These are phyloP conservation scores for Rhinocladiella similis DNA, from an alignment of 2,329 filamentous ascomycete genomes.

Conservation along the genomic window DNA sequence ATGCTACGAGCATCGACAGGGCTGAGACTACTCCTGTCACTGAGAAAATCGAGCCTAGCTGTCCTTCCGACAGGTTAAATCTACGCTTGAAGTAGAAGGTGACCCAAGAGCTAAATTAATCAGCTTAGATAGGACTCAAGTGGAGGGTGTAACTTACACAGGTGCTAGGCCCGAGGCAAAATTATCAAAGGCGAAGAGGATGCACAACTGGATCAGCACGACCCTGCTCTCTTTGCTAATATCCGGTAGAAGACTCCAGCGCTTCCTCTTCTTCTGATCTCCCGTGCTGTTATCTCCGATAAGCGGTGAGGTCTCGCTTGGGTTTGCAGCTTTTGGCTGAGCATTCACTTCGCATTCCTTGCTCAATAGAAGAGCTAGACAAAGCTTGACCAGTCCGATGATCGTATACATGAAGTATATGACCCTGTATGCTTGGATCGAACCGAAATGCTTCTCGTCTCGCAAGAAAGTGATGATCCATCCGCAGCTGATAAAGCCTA, in stretches of 20 bases:
- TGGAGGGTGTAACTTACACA: slow-evolving; percentile 34
- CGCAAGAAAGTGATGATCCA: slow-evolving; percentile 52
- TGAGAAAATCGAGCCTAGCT: slow-evolving; percentile 57
- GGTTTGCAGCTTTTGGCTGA: slow-evolving; percentile 18
- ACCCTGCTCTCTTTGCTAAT: slow-evolving; percentile 45
- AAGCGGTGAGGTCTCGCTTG: slow-evolving; percentile 40
- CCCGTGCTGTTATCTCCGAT: slow-evolving; percentile 25
- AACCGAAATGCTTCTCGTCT: slow-evolving; percentile 47
- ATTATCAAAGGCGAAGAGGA: slow-evolving; percentile 68
- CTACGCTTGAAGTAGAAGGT: slow-evolving; percentile 60
- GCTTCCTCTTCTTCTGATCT: slow-evolving; percentile 23
- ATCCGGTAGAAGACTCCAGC: slow-evolving; percentile 45
- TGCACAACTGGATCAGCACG: slow-evolving; percentile 62
- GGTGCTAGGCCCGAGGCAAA: slow-evolving; percentile 71
- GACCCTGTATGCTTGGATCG: slow-evolving; percentile 55
- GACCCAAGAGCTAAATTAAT: slow-evolving; percentile 51
- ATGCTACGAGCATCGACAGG: slow-evolving; percentile 42
- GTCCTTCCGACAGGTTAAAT: slow-evolving; percentile 53
- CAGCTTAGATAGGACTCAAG: too few relatives aligned
- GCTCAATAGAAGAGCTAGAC: slow-evolving; percentile 49
- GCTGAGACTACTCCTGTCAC: slow-evolving; percentile 46
- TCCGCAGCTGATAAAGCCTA: slow-evolving; percentile 55
- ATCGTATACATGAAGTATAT: slow-evolving; percentile 58
- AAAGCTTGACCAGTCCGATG: slow-evolving; percentile 55
- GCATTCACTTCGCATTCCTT: slow-evolving; percentile 49